phyloP scores from a whole-genome alignment of 2,329 filamentous ascomycete genomes.

The Colletotrichum sansevieriae region DNA sequence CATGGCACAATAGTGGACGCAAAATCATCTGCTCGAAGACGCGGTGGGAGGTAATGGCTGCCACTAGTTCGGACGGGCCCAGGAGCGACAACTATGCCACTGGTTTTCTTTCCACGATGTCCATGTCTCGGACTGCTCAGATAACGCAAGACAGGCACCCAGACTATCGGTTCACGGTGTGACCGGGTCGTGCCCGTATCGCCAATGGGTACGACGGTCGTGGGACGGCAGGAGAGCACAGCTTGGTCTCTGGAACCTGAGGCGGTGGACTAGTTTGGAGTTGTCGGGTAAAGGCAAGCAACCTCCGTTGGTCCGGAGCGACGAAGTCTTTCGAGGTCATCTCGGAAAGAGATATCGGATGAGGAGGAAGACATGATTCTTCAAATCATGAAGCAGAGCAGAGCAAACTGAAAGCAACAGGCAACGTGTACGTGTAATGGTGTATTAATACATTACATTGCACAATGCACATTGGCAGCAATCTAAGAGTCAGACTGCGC shows the following conservation, averaged over 20 bases:
- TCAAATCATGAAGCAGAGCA: no score
- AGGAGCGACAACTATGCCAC: not conserved
- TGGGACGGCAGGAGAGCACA: not conserved
- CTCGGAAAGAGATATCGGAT: no score
- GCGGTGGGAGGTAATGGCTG: not conserved
- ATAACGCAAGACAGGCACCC: constrained; percentile 28
- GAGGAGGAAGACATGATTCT: no score
- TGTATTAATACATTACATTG: constrained; percentile 14
- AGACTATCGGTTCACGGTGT: constrained; percentile 18
- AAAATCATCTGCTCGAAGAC: not conserved
- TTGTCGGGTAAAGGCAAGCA: not conserved
- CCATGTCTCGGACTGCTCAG: constrained; percentile 34
- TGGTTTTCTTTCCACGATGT: not conserved
- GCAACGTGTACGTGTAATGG: not conserved
- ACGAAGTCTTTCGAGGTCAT: not conserved
- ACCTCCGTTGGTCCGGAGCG: not conserved
- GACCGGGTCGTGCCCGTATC: not conserved
- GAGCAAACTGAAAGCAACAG: not conserved
- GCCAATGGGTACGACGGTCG: not conserved
- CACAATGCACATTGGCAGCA: not conserved
- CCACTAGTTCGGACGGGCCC: constrained; percentile 7
- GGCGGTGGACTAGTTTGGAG: constrained; percentile 25
- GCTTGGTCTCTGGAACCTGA: not conserved
- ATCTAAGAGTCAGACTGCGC: not conserved
- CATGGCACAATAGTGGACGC: constrained; percentile 11